A percentile compares a stretch with the other conserved stretches of the same genome.
Conservation (phyloP, 1,284 basidiomycete species). For the Puccinia hordei region DNA sequence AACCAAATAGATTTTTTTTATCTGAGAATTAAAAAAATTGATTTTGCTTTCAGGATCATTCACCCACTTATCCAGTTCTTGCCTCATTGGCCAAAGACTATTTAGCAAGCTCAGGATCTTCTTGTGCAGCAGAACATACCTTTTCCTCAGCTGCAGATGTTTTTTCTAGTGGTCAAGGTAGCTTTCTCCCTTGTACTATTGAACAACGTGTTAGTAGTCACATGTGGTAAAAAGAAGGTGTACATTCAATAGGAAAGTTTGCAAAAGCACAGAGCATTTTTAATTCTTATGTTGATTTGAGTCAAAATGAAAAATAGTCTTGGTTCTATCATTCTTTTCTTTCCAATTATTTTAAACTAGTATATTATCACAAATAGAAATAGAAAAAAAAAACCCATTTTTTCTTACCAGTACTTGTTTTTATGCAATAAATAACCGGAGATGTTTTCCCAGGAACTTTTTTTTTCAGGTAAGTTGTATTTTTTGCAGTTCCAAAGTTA, state of each 20-base stretch:
- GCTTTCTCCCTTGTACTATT: background rate
- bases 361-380: too few species aligned
- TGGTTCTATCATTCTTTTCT: too few species aligned
- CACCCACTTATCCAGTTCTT: constrained; percentile 6
- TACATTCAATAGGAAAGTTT: constrained; percentile 2
- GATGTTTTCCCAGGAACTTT: too few species aligned
- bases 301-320: too few species aligned
- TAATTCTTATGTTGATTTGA: background rate
- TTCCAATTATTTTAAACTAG: too few species aligned
- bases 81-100: constrained; percentile 4
- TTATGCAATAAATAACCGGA: too few species aligned
- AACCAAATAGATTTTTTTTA: background rate
- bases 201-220: constrained; percentile 14
- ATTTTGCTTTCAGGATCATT: background rate
- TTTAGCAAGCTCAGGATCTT: background rate
- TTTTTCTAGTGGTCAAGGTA: background rate
- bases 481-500: too few species aligned
- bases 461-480: too few species aligned
- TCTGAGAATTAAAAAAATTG: background rate
- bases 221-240: constrained; percentile 15
- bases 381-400: too few species aligned
- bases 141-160: constrained; percentile 35
- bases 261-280: background rate
- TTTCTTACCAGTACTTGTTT: too few species aligned
- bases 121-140: constrained; percentile 22